A percentile compares a stretch with the other conserved stretches of the same genome.
Conservation (phyloP, 768 basidiomycete species). For the Rhodotorula sphaerocarpa region DNA sequence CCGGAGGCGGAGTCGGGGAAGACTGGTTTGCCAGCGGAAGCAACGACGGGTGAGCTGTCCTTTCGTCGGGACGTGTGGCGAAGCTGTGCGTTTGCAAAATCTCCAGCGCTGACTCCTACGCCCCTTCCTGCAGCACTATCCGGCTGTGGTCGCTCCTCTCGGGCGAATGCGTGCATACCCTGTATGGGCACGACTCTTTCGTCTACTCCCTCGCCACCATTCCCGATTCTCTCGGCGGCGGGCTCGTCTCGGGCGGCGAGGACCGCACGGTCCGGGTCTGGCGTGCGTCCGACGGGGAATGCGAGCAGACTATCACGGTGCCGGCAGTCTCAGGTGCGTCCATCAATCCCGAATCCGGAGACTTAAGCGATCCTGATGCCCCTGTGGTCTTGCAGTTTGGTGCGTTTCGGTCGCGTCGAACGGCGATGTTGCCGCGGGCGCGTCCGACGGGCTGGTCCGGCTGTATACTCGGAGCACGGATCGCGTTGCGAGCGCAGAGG, state of each 20-base stretch:
- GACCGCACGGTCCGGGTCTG: constrained; percentile 87
- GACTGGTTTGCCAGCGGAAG: constrained; percentile 84
- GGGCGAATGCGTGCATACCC: constrained; percentile 64
- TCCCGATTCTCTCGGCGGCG: constrained; percentile 57
- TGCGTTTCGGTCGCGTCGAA: constrained; percentile 76
- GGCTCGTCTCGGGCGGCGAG: constrained; percentile 79
- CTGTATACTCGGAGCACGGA: constrained; percentile 57
- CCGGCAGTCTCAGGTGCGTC: constrained; percentile 68
- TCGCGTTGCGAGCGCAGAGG: constrained; percentile 16
- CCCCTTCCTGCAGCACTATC: constrained; percentile 57
- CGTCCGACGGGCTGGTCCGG: constrained; percentile 77
- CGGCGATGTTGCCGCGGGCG: constrained; percentile 83
- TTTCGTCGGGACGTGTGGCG: too few relatives aligned
- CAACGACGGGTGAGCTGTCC: constrained; percentile 66
- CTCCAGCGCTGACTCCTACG: neutral
- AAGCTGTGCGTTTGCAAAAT: too few relatives aligned
- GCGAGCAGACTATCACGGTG: constrained; percentile 77
- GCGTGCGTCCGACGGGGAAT: constrained; percentile 72
- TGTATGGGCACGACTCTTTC: constrained; percentile 95
- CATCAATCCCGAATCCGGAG: neutral
- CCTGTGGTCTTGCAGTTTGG: constrained; percentile 56
- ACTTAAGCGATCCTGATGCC: neutral
- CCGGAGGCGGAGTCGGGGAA: constrained; percentile 41
- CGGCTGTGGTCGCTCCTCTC: constrained; percentile 64
- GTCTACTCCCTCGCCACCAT: constrained; percentile 82